These are phyloP conservation scores for Ambrosiella cleistominuta DNA, from an alignment of 2,329 filamentous ascomycete species.

Conservation along the genomic window DNA sequence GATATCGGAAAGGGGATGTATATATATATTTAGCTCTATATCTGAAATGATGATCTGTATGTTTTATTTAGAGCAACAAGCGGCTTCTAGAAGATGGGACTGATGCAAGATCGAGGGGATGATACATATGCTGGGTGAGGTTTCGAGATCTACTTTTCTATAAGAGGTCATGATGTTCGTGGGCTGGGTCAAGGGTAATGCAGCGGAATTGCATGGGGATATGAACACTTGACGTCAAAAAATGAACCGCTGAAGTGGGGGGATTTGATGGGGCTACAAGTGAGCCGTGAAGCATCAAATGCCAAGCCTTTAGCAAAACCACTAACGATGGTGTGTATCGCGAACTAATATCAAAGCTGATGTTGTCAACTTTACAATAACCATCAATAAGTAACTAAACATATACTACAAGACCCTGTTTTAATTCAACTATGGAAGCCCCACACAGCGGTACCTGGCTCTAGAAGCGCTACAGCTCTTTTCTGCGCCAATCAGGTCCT, in stretches of 20 bases:
- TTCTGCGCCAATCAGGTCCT: not conserved
- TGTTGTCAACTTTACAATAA: not conserved
- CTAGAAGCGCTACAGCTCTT: no score
- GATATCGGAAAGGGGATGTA: not conserved
- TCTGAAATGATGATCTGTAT: no score
- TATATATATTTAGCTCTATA: not conserved
- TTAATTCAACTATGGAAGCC: no score
- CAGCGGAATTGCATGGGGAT: not conserved
- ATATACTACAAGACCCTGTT: not conserved
- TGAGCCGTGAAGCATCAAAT: no score
- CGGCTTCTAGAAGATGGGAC: not conserved
- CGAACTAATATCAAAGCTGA: not conserved
- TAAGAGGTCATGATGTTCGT: not conserved
- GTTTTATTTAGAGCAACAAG: not conserved
- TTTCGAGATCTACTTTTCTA: not conserved
- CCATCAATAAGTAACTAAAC: not conserved
- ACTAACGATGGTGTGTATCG: not conserved
- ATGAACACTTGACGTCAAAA: no score
- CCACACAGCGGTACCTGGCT: no score
- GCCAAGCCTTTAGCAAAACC: not conserved
- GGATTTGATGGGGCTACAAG: no score
- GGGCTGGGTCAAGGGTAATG: not conserved
- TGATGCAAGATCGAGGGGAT: not conserved
- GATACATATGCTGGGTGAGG: not conserved
- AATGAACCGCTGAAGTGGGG: no score